Conservation (phyloP, 1,139 yeast species). For the Kurtzmaniella quercitrusa region DNA sequence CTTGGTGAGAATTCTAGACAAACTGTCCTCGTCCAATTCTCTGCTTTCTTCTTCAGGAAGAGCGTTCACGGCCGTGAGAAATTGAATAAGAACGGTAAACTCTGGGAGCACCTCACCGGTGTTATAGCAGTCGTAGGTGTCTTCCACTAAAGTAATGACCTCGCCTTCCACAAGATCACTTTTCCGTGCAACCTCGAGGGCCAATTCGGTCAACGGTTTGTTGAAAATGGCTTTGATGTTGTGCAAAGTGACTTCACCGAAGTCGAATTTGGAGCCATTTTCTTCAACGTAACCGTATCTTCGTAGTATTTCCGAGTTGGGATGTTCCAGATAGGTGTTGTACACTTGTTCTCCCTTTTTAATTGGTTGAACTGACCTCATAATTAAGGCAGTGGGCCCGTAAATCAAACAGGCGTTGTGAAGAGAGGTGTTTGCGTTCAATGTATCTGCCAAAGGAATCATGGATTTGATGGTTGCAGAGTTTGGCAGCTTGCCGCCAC, state of each 20-base stretch:
- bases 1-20: conserved; percentile 43
- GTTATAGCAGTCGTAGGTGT: conserved; percentile 57
- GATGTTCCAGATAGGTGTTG: conserved; percentile 87
- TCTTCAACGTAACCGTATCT: conserved; percentile 88
- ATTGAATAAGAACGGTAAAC: conserved; percentile 48
- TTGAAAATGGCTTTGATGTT: conserved; percentile 34
- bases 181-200: conserved; percentile 23
- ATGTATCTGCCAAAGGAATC: conserved; percentile 89
- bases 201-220: conserved; percentile 21
- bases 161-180: conserved; percentile 26
- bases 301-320: conserved; percentile 82
- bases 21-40: conserved; percentile 17
- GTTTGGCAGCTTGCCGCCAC: conserved; percentile 19
- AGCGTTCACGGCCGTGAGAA: conserved; percentile 33
- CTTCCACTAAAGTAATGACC: conserved; percentile 40
- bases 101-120: conserved; percentile 59
- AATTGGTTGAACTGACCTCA: conserved; percentile 68
- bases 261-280: conserved; percentile 71
- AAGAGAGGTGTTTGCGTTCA: conserved; percentile 79
- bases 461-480: conserved; percentile 55
- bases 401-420: conserved; percentile 72
- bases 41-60: conserved; percentile 24
- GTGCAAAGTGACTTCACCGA: conserved; percentile 64
- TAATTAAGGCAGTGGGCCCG: conserved; percentile 44
- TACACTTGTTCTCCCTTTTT: conserved; percentile 67